A percentile compares a stretch with the other conserved stretches of the same genome.
Evolutionary conservation across 345 rosid species (phyloP).

Genomic region (Populus nigra): DNA sequence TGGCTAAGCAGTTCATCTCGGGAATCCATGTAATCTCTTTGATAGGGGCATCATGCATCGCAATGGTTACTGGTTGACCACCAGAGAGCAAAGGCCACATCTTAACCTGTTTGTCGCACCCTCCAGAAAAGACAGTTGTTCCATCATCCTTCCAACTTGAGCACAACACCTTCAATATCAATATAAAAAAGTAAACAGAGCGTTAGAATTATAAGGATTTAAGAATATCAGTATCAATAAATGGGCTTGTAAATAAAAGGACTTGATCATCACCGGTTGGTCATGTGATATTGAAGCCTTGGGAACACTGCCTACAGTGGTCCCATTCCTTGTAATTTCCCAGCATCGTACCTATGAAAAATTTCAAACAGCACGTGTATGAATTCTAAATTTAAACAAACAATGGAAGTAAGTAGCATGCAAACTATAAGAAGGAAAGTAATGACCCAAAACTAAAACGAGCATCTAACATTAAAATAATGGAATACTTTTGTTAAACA

Average conservation of each 20-base stretch:
- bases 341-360: constrained; percentile 82
- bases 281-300: constrained; percentile 87
- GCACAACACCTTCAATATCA: constrained; percentile 62
- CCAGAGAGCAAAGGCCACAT: constrained; percentile 94
- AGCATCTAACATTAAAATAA: background rate
- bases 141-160: constrained; percentile 99
- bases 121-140: constrained; percentile 82
- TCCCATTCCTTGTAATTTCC: constrained; percentile 72
- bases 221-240: background rate
- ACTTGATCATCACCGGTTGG: constrained; percentile 69
- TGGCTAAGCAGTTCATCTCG: constrained; percentile 75
- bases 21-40: constrained; percentile 89
- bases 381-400: background rate
- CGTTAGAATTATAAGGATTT: background rate
- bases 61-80: constrained; percentile 84
- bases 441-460: background rate
- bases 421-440: background rate
- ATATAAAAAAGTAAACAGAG: background rate
- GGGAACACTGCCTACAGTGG: constrained; percentile 52
- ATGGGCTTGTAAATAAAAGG: background rate
- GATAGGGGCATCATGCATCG: constrained; percentile 91
- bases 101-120: constrained; percentile 98
- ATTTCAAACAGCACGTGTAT: constrained; percentile 2
- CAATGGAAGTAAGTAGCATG: background rate
- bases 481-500: background rate